Conservation (phyloP, 1,284 basidiomycete species). For the Puccinia horiana region DNA sequence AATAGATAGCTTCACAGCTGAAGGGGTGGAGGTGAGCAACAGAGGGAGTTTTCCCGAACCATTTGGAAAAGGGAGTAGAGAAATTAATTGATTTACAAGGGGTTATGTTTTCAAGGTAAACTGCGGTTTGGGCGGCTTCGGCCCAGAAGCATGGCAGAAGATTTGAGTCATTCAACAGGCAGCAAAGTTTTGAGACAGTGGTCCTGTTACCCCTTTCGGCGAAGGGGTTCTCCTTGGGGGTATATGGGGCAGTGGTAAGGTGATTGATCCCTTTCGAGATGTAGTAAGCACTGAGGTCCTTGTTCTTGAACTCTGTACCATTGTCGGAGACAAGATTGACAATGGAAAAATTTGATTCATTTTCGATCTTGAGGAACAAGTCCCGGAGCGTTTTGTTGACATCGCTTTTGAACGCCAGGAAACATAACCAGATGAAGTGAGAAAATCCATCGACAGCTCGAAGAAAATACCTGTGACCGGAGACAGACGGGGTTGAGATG, state of each 20-base stretch:
- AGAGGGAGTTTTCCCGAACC: not conserved
- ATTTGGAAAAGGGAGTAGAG: not conserved
- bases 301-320: slow-evolving; percentile 29
- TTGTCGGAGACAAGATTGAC: not conserved
- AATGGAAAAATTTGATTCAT: not conserved
- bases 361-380: not conserved
- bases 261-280: not conserved
- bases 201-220: not conserved
- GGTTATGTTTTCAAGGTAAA: too few relatives aligned
- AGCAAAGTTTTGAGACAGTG: not conserved
- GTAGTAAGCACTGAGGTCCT: not conserved
- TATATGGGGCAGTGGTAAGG: slow-evolving; percentile 7
- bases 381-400: not conserved
- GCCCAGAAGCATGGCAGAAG: not conserved
- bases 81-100: slow-evolving; percentile 4
- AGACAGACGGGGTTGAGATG: not conserved
- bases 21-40: not conserved
- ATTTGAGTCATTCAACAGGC: not conserved
- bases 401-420: not conserved
- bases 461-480: not conserved
- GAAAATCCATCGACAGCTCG: not conserved
- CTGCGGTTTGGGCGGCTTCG: too few relatives aligned
- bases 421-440: not conserved
- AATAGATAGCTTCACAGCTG: not conserved
- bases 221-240: slow-evolving; percentile 5